Evolutionary conservation across 2,329 filamentous ascomycete genomes (phyloP), one percentile per base, ranked within the genome.

Genomic region (Phoma sp.): DNA sequence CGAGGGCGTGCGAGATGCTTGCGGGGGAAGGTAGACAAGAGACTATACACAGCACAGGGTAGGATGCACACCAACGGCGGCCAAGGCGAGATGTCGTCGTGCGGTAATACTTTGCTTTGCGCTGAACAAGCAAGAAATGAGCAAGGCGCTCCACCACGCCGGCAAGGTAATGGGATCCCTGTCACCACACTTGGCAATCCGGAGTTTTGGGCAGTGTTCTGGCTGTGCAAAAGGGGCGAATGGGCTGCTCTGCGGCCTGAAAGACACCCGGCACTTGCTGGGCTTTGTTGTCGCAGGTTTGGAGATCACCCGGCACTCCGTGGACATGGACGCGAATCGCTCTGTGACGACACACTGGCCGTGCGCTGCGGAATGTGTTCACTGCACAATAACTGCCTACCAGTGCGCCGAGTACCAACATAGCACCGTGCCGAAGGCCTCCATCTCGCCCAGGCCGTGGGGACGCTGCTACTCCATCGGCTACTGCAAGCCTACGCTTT

Each of bases 71-170:
- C 47, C 43, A 55, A 52, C 42, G 35, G 53, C 36, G 39, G 52
- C 36, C 41, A 41, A 41, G 36, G 40, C 52, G 46, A 50, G 44
- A 53, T 42, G 46, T 55, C 52, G 52, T 55, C 45, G 52, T 47
- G 40, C 49, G 52, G 42, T 18, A 36, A 50, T 38, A 41, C 46
- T 41, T 50, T 6, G 27, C 35, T 36, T 18, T 18, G 24, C 14
- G n/a, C 45, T 36, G 43, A 32, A 25, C 32, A 44, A 57, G 48
- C 58, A 54, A 59, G 52, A 53, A 60, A 56, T 56, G 56, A 55
- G 55, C 47, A 50, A 29, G 42, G 48, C 53, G 30, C 44, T 46
- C 42, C 46, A 55, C 55, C 57, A 53, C 53, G 49, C 51, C 51
- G 47, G 57, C 52, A 43, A 42, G 38, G 49, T 43, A 32, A 46